Base-by-base conservation (phyloP, 108 stramenopile genomes). In the Skeletonema potamos region DNA sequence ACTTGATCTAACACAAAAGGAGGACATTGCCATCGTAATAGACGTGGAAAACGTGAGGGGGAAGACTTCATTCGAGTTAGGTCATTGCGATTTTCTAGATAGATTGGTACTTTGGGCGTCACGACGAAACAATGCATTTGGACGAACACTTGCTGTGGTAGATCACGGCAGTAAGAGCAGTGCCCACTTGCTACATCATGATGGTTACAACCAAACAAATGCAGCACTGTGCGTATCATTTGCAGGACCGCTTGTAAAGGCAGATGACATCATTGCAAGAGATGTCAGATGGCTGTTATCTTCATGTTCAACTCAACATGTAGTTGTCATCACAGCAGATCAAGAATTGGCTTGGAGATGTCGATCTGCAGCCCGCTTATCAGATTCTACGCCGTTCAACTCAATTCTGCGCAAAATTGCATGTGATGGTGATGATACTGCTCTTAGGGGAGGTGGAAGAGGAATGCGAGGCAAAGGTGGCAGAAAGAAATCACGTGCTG, bases 11-110 rank as follows among this genome's bases (percentile, higher is more conserved):
- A 74, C 73, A 6, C 51, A 64, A 58, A 74, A 66, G 66, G 44
- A 58, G 29, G 37, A 72, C 44, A 62, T 70, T 46, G 74, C 58
- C 22, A 27, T 86, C 4, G 61, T 86, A 20, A 78, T 90, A 10
- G 87, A 90, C 70, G 37, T 86, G 27, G 87, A 91, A 68, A 91
- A 88, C 66, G 76, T 88, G 10, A 82, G 86, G 8, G 87, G 89
- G 8, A 88, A 88, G 55, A 81, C 84, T 6, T 82, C 81, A 11
- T 91, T 91, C 68, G 76, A 70, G 27, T 46, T 86, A 37, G 62
- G 56, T 33, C 89, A 91, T 66, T 66, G 64, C 58, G 82, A 85
- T 32, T 33, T 91, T 1, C 39, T 88, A n/a, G 73, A 86, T 64
- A 68, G 62, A 30, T 68, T 74, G 4, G 28, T 64, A 26, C 18